Evolutionary conservation across 331 rosid genomes (phyloP).

Genomic region (Arachis monticola): DNA sequence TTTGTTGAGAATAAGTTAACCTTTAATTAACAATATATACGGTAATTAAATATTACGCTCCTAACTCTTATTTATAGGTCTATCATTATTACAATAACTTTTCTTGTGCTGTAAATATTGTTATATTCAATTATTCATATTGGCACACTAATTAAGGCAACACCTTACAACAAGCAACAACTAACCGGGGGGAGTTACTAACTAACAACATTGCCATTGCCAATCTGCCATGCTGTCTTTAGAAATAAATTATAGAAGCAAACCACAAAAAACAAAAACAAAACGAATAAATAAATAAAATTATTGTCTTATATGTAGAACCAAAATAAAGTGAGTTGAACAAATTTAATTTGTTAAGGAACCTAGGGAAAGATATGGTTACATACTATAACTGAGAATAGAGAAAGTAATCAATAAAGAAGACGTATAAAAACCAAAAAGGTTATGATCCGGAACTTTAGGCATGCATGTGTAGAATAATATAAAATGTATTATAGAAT

Average conservation of each 20-base stretch:
- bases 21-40: too few species aligned
- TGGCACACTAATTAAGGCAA: too few species aligned
- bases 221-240: slow-evolving; percentile 15
- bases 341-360: slow-evolving; percentile 25
- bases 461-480: slow-evolving; percentile 27
- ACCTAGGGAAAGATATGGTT: slow-evolving; percentile 27
- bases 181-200: too few species aligned
- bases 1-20: too few species aligned
- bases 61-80: too few species aligned
- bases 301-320: neutral
- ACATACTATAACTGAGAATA: neutral
- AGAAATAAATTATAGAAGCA: slow-evolving; percentile 22
- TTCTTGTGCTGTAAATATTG: too few species aligned
- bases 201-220: too few species aligned
- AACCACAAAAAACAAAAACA: neutral
- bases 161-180: too few species aligned
- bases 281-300: too few species aligned
- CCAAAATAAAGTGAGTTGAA: neutral
- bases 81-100: too few species aligned
- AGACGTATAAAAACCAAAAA: neutral
- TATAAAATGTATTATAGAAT: neutral
- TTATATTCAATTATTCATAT: too few species aligned
- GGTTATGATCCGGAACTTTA: slow-evolving; percentile 20
- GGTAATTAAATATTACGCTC: too few species aligned
- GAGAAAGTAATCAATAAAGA: neutral